Evolutionary conservation across 2,329 filamentous ascomycete genomes (phyloP).

Genomic region (Cordyceps javanica): DNA sequence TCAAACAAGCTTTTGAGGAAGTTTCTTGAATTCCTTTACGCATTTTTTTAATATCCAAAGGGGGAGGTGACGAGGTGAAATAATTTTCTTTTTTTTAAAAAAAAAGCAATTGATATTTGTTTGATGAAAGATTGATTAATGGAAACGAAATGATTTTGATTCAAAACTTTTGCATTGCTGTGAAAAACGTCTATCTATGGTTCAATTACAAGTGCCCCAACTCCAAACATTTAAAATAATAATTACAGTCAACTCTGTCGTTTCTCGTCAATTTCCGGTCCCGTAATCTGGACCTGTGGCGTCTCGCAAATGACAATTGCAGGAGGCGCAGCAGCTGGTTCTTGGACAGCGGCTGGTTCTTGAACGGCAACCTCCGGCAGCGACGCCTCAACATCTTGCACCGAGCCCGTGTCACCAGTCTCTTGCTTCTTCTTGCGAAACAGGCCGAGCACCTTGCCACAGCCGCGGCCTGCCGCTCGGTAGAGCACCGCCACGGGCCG

Average conservation of each 20-base stretch:
- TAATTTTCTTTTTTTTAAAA: background rate
- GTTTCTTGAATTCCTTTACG: background rate
- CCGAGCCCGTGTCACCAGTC: background rate
- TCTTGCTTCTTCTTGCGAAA: slow-evolving; percentile 5
- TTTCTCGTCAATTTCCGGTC: slow-evolving; percentile 1
- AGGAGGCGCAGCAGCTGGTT: background rate
- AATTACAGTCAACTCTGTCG: background rate
- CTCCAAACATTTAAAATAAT: slow-evolving; percentile 10
- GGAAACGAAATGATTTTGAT: background rate
- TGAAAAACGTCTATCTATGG: background rate
- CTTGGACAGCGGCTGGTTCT: background rate
- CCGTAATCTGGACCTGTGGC: slow-evolving; percentile 2
- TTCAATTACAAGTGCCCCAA: background rate
- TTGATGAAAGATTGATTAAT: background rate
- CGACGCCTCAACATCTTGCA: background rate
- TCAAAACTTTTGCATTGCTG: background rate
- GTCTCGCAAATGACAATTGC: slow-evolving; percentile 7
- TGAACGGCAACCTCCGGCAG: background rate
- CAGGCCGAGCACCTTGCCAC: background rate
- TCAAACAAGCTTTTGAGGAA: slow-evolving; percentile 9
- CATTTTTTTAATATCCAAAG: background rate
- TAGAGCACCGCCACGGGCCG: slow-evolving; percentile 8
- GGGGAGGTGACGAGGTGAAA: background rate
- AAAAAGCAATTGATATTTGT: background rate
- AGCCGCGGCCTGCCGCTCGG: background rate